Evolutionary conservation across 306 rosid genomes (phyloP).

Genomic region (Lathyrus aphaca): DNA sequence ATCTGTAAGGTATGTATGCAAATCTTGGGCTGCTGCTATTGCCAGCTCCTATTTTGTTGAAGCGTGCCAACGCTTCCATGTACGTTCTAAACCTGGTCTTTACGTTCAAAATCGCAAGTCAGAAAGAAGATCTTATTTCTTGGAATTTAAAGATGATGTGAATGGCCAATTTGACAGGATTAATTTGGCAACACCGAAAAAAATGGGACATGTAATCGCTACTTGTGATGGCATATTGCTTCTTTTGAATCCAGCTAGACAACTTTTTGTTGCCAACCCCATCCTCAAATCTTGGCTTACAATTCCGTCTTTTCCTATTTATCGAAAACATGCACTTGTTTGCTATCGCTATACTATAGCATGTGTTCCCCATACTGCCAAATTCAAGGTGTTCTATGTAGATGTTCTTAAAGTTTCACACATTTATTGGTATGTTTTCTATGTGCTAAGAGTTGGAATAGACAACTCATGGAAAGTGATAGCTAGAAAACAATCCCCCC

Average conservation of each 20-base stretch:
- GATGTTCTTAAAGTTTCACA: background rate
- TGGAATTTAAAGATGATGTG: background rate
- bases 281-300: background rate
- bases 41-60: background rate
- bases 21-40: background rate
- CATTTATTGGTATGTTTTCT: background rate
- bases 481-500: background rate
- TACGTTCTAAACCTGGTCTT: background rate
- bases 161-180: background rate
- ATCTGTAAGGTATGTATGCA: background rate
- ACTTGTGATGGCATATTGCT: background rate
- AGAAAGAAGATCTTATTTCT: background rate
- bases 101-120: background rate
- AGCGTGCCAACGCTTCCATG: background rate
- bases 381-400: background rate
- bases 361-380: background rate
- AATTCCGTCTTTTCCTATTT: background rate
- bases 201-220: background rate
- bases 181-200: background rate
- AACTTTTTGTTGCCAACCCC: background rate
- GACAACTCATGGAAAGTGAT: slow-evolving; percentile 7
- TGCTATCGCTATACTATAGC: background rate
- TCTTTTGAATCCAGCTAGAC: background rate
- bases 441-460: slow-evolving; percentile 1
- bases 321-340: no score